phyloP scores from a whole-genome alignment of 2,329 filamentous ascomycete genomes.

The Apiospora rasikravindrae region DNA sequence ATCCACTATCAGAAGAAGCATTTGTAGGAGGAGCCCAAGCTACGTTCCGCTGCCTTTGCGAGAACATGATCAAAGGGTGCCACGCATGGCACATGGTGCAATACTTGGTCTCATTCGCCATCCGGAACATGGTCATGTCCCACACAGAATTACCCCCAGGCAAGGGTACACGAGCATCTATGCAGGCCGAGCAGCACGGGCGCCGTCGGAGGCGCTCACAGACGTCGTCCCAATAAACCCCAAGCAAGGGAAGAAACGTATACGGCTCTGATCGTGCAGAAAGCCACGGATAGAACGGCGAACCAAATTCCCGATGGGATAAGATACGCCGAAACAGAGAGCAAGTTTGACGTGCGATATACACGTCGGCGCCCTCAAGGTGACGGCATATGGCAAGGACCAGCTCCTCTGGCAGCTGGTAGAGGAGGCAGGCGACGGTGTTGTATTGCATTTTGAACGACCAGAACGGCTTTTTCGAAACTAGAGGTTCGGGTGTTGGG shows the following conservation, averaged over 20 bases:
- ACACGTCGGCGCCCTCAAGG: background rate
- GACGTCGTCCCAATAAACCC: background rate
- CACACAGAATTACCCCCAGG: background rate
- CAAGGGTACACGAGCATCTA: background rate
- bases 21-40: too few species aligned
- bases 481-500: too few species aligned
- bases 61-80: background rate
- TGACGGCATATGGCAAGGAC: background rate
- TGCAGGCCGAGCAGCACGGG: background rate
- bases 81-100: background rate
- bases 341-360: background rate
- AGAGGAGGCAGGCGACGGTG: background rate
- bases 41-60: background rate
- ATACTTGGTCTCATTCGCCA: background rate
- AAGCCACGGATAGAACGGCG: accelerated
- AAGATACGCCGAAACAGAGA: background rate
- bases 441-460: background rate
- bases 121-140: background rate
- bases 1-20: too few species aligned
- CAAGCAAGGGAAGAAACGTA: background rate
- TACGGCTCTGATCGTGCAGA: background rate
- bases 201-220: background rate
- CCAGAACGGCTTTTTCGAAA: background rate
- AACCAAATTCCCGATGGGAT: background rate
- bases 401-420: background rate